Evolutionary conservation across 768 basidiomycete species (phyloP).

Genomic region (Boletus rubescentipes): DNA sequence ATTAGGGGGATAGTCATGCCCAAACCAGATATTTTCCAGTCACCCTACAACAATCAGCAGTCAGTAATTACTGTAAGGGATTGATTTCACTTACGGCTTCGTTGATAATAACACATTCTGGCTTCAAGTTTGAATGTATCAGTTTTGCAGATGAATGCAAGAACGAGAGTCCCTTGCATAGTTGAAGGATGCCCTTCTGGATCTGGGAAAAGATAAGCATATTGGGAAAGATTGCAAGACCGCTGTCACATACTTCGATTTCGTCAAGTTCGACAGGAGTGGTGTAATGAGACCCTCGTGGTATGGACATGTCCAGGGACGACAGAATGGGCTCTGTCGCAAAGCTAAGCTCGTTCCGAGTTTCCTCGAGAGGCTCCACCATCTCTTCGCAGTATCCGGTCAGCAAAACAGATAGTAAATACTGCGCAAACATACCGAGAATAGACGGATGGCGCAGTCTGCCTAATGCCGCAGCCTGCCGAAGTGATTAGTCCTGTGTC

Average conservation of each 20-base stretch:
- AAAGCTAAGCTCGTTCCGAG: conserved; percentile 83
- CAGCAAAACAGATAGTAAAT: background rate
- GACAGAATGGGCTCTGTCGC: conserved; percentile 90
- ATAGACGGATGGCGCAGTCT: conserved; percentile 91
- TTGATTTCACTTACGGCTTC: conserved; percentile 63
- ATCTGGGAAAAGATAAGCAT: conserved; percentile 49
- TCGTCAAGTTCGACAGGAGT: conserved; percentile 87
- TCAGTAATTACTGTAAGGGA: background rate
- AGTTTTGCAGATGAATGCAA: conserved; percentile 89
- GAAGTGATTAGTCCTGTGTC: conserved; percentile 7
- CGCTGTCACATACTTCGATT: conserved; percentile 67
- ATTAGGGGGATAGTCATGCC: conserved; percentile 81
- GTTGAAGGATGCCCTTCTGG: conserved; percentile 93
- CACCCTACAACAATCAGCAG: conserved; percentile 60
- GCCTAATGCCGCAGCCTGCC: conserved; percentile 78
- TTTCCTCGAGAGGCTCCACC: conserved; percentile 96
- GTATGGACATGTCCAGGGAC: conserved; percentile 75
- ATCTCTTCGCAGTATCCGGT: conserved; percentile 58
- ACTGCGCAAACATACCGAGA: conserved; percentile 52
- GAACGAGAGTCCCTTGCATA: conserved; percentile 88
- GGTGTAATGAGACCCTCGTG: conserved; percentile 54
- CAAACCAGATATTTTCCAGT: conserved; percentile 96
- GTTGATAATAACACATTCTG: conserved; percentile 88
- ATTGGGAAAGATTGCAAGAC: background rate
- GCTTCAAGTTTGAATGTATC: conserved; percentile 88